Base-by-base conservation (phyloP, 805 yeast genomes). In the Lipomyces spencermartinsiae region DNA sequence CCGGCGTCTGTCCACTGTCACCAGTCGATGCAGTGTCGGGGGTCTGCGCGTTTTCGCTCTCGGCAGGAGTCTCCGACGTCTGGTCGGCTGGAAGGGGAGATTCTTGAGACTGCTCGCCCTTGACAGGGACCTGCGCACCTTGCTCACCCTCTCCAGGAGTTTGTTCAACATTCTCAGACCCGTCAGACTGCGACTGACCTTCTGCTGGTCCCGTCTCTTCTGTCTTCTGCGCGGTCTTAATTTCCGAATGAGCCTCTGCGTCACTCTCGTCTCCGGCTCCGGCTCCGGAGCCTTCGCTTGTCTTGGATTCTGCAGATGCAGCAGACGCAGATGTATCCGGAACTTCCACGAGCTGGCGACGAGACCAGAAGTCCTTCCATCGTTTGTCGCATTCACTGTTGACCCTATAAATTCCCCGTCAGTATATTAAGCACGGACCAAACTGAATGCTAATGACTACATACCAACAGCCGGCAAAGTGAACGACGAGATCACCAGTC, bases 381-480 rank as follows among this genome's bases (percentile, higher is more conserved):
- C 65, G 61, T n/a, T 33, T 9, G 62, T 69, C 65, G 56, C 72
- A 69, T 12, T 60, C 65, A 19, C 25, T 31, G 7, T 69, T 60
- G 35, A 69, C 72, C 56, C 56, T 53, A 14, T 39, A 22, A 29
- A 25, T 7, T 19, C 34, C 9, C 9, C n/a, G 49, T 43, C 49
- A 43, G 49, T n/a, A 43, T 54, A 54, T n/a, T n/a, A 54, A 54
- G 22, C 58, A 54, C 19, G n/a, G 53, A 46, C 2, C 5, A n/a
- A 16, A n/a, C 8, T n/a, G 7, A 29, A 54, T 5, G 14, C 19
- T 16, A 53, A 10, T 8, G 9, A 9, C 9, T 5, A 53, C 56
- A 25, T 53, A 53, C 73, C 73, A 70, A 58, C 73, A 71, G 14
- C 73, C 73, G 10, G 73, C 73, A 37, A 71, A 67, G 61, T 71